Conservation (phyloP, 257 asterid genomes). For the Leptodermis oblonga region DNA sequence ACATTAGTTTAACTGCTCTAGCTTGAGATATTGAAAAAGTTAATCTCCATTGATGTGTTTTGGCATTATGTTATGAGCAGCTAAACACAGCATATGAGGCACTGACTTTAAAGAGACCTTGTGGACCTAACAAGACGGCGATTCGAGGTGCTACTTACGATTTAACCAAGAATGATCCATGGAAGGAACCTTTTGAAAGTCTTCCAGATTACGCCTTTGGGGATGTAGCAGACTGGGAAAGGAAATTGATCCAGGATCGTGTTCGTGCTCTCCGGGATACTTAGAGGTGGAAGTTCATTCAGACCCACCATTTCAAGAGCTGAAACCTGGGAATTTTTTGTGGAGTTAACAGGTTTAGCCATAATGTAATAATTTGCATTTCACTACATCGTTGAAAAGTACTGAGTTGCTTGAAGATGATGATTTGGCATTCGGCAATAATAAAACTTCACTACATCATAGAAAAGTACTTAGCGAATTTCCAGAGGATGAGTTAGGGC, state of each 20-base stretch:
- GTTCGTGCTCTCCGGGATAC: slow-evolving; percentile 58
- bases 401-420: neutral
- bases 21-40: neutral
- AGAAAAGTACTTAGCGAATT: too few relatives aligned
- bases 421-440: neutral
- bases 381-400: neutral
- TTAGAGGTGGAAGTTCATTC: slow-evolving; percentile 8
- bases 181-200: slow-evolving; percentile 82
- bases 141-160: slow-evolving; percentile 88
- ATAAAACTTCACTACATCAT: neutral
- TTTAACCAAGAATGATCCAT: slow-evolving; percentile 64
- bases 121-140: slow-evolving; percentile 81
- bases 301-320: neutral
- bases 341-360: too few relatives aligned
- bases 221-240: slow-evolving; percentile 77
- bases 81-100: slow-evolving; percentile 56
- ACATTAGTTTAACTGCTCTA: neutral
- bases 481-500: neutral
- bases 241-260: slow-evolving; percentile 65
- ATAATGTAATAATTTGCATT: neutral
- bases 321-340: neutral
- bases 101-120: slow-evolving; percentile 73
- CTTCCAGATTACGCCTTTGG: slow-evolving; percentile 68
- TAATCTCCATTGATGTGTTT: neutral
- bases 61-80: slow-evolving; percentile 36